Conservation (phyloP, 2,329 filamentous ascomycete genomes). For the Aureobasidium musti region DNA sequence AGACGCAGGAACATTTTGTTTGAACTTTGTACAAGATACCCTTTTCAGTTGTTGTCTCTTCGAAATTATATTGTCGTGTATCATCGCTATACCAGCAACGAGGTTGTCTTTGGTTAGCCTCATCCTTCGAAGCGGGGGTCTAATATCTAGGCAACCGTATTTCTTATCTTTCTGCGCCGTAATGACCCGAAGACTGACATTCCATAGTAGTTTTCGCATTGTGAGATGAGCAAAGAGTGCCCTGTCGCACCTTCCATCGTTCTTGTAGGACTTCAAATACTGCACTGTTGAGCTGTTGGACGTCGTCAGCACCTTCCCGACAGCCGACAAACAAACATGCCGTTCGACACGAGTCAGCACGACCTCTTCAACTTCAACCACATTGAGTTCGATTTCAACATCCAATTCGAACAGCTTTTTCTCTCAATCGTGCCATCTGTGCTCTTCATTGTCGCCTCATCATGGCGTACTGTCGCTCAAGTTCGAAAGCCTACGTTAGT, state of each 20-base stretch:
- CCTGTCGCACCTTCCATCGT: not conserved
- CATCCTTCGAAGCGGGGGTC: not conserved
- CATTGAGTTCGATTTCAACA: conserved; percentile 1
- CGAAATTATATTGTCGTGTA: not conserved
- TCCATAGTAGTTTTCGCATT: no score
- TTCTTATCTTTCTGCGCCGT: not conserved
- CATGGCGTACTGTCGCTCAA: conserved; percentile 5
- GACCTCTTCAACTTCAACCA: not conserved
- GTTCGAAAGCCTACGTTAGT: conserved; percentile 8
- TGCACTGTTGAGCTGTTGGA: not conserved
- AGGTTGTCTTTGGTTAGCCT: not conserved
- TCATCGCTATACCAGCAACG: not conserved
- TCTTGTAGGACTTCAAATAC: not conserved
- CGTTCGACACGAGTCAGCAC: not conserved
- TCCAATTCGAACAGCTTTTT: conserved; percentile 15
- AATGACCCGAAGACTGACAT: not conserved
- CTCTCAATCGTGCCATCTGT: conserved; percentile 4
- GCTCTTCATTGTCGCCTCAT: conserved; percentile 8
- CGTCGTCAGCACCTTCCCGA: not conserved
- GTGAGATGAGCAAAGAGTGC: not conserved
- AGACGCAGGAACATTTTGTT: not conserved
- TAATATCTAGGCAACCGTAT: not conserved
- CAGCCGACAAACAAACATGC: not conserved
- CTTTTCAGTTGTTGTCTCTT: not conserved
- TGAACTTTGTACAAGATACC: conserved; percentile 4